Evolutionary conservation across 73 alveolate species (phyloP).

Genomic region (Breviolum minutum): DNA sequence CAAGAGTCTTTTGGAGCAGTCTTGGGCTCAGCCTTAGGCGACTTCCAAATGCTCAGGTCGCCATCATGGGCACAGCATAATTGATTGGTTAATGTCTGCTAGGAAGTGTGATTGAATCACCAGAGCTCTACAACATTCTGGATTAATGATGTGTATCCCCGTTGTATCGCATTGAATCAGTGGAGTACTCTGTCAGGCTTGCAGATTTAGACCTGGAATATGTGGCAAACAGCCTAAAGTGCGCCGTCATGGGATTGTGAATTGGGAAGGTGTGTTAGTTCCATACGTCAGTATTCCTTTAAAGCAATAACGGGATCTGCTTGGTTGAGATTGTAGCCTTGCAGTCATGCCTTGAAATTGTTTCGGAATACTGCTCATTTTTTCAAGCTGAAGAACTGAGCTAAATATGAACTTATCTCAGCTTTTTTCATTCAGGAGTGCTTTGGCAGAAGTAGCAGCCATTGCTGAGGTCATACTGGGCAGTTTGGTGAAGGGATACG

Average conservation of each 20-base stretch:
- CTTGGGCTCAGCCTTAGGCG: background rate
- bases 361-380: no score
- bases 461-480: conserved; percentile 23
- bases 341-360: no score
- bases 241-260: background rate
- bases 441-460: conserved; percentile 73
- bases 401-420: background rate
- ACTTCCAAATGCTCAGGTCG: background rate
- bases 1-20: conserved; percentile 8
- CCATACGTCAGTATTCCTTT: background rate
- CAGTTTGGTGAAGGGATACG: background rate
- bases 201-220: conserved; percentile 59
- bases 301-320: no score
- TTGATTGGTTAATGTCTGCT: background rate
- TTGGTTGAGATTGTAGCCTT: no score
- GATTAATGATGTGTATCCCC: background rate
- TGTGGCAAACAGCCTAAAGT: conserved; percentile 72
- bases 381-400: background rate
- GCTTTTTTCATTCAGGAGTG: background rate
- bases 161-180: no score
- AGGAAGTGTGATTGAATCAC: background rate
- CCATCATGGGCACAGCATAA: no score
- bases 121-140: background rate
- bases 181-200: no score
- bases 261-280: background rate